Conservation (phyloP, 331 rosid genomes). For the Phaseolus coccineus region DNA sequence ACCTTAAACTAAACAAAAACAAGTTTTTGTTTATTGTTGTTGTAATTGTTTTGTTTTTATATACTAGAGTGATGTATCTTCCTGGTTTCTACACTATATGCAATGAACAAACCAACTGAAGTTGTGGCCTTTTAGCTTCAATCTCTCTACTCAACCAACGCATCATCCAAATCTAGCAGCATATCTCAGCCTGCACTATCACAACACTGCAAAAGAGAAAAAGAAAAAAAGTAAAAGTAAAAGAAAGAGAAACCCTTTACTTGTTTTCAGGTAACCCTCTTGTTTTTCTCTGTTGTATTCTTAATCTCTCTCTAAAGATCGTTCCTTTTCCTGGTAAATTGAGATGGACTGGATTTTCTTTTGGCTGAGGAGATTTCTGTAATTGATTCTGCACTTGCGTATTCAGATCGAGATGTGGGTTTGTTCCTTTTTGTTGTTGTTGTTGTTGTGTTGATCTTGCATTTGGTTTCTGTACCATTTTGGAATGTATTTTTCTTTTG, state of each 20-base stretch:
- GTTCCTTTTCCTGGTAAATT: slow-evolving; percentile 32
- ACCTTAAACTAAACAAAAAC: slow-evolving; percentile 33
- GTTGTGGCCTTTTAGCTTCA: slow-evolving; percentile 50
- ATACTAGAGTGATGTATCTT: slow-evolving; percentile 11
- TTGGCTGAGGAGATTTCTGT: slow-evolving; percentile 45
- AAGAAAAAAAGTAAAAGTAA: background rate
- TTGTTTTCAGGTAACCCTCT: slow-evolving; percentile 52
- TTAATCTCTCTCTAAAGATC: slow-evolving; percentile 39
- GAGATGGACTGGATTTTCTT: background rate
- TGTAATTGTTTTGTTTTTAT: background rate
- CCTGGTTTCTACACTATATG: slow-evolving; percentile 21
- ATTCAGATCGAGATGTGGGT: slow-evolving; percentile 53
- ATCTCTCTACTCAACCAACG: slow-evolving; percentile 30
- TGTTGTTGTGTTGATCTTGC: slow-evolving; percentile 24
- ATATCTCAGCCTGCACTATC: slow-evolving; percentile 11
- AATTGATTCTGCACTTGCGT: slow-evolving; percentile 37
- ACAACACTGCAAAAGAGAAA: background rate
- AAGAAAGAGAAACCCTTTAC: slow-evolving; percentile 1
- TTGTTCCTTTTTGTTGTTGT: background rate
- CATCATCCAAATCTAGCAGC: slow-evolving; percentile 63
- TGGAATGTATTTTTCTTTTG: slow-evolving; percentile 39
- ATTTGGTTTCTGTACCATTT: slow-evolving; percentile 35
- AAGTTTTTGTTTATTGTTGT: background rate
- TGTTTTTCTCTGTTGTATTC: slow-evolving; percentile 38
- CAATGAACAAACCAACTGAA: slow-evolving; percentile 42